Evolutionary conservation across 2,329 filamentous ascomycete genomes (phyloP).

Genomic region (Mycosphaerelloides madeirae): DNA sequence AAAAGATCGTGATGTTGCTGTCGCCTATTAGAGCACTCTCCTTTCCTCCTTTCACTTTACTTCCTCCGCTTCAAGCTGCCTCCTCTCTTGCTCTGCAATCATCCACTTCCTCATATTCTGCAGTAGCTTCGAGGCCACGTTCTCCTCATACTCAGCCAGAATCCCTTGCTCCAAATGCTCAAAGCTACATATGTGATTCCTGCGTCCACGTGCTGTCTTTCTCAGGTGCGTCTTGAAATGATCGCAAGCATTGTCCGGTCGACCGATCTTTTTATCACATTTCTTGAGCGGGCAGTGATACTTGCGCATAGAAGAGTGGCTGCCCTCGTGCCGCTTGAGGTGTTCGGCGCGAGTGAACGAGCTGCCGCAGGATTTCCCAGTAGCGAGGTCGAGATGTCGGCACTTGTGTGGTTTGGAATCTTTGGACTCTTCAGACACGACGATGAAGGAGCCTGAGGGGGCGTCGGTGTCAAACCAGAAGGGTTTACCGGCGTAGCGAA

Average conservation of each 20-base stretch:
- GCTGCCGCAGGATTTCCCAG: conserved; percentile 16
- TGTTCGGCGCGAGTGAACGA: conserved; percentile 30
- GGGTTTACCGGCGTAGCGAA: conserved; percentile 9
- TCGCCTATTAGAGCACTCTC: no score
- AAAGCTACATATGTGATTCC: conserved; percentile 21
- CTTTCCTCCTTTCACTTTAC: no score
- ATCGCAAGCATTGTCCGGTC: conserved; percentile 29
- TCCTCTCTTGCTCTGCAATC: neutral
- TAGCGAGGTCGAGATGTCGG: conserved; percentile 7
- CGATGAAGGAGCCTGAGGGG: no score
- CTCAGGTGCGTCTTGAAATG: conserved; percentile 31
- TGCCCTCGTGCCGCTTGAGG: conserved; percentile 28
- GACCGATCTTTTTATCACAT: conserved; percentile 21
- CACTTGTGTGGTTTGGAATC: conserved; percentile 20
- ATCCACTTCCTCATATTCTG: conserved; percentile 12
- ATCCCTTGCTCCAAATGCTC: conserved; percentile 41
- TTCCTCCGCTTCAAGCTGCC: no score
- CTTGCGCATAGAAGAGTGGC: conserved; percentile 17
- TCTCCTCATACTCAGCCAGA: conserved; percentile 91
- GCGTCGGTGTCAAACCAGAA: conserved; percentile 5
- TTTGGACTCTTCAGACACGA: conserved; percentile 1
- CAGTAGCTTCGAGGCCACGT: conserved; percentile 37
- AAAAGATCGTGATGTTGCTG: no score
- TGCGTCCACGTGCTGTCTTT: conserved; percentile 16
- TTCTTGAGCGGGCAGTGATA: conserved; percentile 25